Base-by-base conservation (phyloP, 805 yeast genomes). In the Lipomyces lipofer region DNA sequence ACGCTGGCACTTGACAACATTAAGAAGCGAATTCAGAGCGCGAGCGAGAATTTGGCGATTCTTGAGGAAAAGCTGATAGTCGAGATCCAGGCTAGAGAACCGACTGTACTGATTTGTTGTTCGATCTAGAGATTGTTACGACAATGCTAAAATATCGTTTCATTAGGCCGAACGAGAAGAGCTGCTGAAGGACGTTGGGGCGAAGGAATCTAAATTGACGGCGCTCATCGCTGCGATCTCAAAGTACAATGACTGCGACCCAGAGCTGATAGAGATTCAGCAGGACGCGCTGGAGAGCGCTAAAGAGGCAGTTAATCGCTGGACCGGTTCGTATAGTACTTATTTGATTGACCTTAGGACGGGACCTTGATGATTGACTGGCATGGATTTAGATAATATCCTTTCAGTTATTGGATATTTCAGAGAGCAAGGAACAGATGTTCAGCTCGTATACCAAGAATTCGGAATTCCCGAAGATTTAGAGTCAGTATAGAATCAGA, bases 391-490 rank as follows among this genome's bases (percentile, higher is more conserved):
- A 13, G 81, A 79, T 54, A 77, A 75, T 52, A 73, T 79, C 44
- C 80, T 76, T 44, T 40, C 67, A 0, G 48, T 80, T 21, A 49
- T 76, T 1, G 68, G 65, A 6, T 74, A 73, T 54, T 69, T 79
- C 27, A 59, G 69, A 2, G 65, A 63, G 15, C 65, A 67, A 15
- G 69, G 67, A 4, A 61, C 76, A 8, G 63, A 64, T 3, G 54
- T 71, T 13, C 56, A 58, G 5, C 63, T 60, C 17, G 64, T 79
- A 19, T 63, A 70, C 24, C 54, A 66, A 15, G 80, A 78, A 59
- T 65, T 78, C 39, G 71, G 67, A 3, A 69, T 79, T 4, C 82
- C 83, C 0, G 72, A 70, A 4, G 79, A 75, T 51, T 73, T 75
- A 47, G 61, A 57, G 25, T 24, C 49, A 13, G 47, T 54, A n/a